phyloP scores from a whole-genome alignment of 148 eudicot species.

The Rhododendron ferrugineum region DNA sequence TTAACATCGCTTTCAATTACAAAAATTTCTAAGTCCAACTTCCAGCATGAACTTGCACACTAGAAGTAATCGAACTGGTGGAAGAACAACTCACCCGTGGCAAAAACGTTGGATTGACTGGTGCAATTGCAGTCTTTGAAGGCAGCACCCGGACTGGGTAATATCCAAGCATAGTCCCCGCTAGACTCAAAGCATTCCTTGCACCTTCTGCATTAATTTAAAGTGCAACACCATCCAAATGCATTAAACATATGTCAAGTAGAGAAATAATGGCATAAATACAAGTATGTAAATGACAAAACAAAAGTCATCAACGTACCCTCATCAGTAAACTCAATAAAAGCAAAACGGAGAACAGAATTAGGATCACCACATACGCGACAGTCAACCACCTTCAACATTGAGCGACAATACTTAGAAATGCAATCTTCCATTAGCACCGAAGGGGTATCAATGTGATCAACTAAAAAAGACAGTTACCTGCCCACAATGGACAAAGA shows the following conservation, averaged over 20 bases:
- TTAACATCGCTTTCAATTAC: constrained; percentile 8
- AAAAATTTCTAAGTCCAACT: not conserved
- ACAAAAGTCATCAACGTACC: constrained; percentile 29
- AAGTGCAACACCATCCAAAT: constrained; percentile 7
- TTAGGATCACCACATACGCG: constrained; percentile 83
- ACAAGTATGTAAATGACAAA: not conserved
- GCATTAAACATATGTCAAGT: not conserved
- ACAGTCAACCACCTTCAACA: constrained; percentile 67
- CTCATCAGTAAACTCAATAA: constrained; percentile 69
- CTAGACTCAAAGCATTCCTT: constrained; percentile 55
- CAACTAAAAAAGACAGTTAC: constrained; percentile 21
- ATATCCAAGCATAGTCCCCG: constrained; percentile 70
- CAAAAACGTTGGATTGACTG: constrained; percentile 76
- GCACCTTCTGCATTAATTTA: constrained; percentile 53
- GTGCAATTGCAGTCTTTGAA: constrained; percentile 83
- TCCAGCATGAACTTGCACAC: not conserved
- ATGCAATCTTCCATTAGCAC: not conserved
- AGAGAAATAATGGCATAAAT: not conserved
- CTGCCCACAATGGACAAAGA: constrained; percentile 68
- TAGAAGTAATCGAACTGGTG: not conserved
- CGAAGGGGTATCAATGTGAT: not conserved
- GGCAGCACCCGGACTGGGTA: constrained; percentile 76
- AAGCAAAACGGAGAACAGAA: constrained; percentile 79
- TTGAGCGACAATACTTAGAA: constrained; percentile 11
- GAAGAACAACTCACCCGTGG: constrained; percentile 46